These are phyloP conservation scores for Paramecium biaurelia DNA, from an alignment of 73 alveolate species.

Conservation along the genomic window DNA sequence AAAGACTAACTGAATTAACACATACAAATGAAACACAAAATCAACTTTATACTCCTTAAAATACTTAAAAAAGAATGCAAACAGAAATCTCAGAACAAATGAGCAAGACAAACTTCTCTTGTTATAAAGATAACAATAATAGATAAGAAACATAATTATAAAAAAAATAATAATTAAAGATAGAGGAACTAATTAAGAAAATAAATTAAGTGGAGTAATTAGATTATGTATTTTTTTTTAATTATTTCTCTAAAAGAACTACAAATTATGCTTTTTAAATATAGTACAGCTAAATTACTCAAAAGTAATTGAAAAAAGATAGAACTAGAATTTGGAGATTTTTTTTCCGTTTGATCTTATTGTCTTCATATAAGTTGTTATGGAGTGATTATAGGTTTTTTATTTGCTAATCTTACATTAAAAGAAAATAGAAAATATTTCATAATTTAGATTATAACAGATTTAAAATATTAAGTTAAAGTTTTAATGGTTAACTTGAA, in stretches of 20 bases:
- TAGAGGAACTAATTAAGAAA: neutral
- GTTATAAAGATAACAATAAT: neutral
- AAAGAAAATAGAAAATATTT: neutral
- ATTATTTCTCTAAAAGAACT: neutral
- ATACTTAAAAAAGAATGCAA: neutral
- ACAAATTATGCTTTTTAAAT: neutral
- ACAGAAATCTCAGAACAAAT: neutral
- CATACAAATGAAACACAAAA: neutral
- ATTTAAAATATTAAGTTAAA: neutral
- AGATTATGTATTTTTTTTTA: neutral
- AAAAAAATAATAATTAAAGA: neutral
- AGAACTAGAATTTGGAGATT: neutral
- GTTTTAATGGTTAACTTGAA: neutral
- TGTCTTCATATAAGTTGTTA: neutral
- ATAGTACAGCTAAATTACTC: neutral
- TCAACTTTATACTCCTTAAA: neutral
- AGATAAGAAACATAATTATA: neutral
- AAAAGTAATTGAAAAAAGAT: neutral
- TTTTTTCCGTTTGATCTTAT: neutral
- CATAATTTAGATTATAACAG: neutral
- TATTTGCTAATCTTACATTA: neutral
- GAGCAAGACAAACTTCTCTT: neutral
- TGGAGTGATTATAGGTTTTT: conserved; percentile 7
- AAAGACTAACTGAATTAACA: neutral
- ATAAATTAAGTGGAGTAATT: neutral